These are phyloP conservation scores for Nyssa sinensis DNA, from an alignment of 148 eudicot species.

Conservation along the genomic window DNA sequence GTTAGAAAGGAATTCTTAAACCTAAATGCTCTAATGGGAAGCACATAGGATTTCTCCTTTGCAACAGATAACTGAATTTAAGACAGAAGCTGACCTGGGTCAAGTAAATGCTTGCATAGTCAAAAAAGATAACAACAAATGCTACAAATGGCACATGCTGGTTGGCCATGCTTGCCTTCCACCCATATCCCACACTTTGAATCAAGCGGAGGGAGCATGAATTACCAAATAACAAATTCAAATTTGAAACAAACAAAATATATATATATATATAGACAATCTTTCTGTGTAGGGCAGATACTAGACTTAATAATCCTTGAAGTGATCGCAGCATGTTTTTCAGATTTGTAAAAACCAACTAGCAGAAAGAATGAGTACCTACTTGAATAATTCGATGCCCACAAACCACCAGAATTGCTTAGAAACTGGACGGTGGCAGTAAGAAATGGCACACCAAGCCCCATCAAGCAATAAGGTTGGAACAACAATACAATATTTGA, in stretches of 20 bases:
- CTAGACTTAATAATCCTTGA: slow-evolving; percentile 49
- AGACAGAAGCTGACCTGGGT: slow-evolving; percentile 93
- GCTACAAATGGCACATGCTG: slow-evolving; percentile 57
- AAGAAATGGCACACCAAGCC: slow-evolving; percentile 31
- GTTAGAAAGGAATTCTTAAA: background rate
- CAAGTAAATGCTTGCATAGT: slow-evolving; percentile 52
- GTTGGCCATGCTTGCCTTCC: slow-evolving; percentile 53
- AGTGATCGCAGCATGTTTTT: slow-evolving; percentile 51
- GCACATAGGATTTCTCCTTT: too few species aligned
- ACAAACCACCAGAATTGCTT: slow-evolving; percentile 58
- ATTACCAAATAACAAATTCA: slow-evolving; percentile 22
- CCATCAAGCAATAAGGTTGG: slow-evolving; percentile 31
- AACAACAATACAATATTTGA: too few species aligned
- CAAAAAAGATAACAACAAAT: slow-evolving; percentile 40
- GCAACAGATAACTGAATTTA: slow-evolving; percentile 40
- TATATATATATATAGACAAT: slow-evolving; percentile 59
- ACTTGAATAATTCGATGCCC: slow-evolving; percentile 76
- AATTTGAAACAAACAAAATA: slow-evolving; percentile 33
- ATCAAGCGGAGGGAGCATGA: slow-evolving; percentile 35
- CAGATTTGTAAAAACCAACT: slow-evolving; percentile 52
- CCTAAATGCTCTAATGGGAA: slow-evolving; percentile 19
- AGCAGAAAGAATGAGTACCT: slow-evolving; percentile 57
- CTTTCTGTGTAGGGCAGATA: slow-evolving; percentile 25
- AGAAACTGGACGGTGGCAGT: slow-evolving; percentile 48
- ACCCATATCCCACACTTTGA: slow-evolving; percentile 44